Evolutionary conservation across 495 filamentous ascomycete genomes (phyloP).

Genomic region (Xylaria telfairii): DNA sequence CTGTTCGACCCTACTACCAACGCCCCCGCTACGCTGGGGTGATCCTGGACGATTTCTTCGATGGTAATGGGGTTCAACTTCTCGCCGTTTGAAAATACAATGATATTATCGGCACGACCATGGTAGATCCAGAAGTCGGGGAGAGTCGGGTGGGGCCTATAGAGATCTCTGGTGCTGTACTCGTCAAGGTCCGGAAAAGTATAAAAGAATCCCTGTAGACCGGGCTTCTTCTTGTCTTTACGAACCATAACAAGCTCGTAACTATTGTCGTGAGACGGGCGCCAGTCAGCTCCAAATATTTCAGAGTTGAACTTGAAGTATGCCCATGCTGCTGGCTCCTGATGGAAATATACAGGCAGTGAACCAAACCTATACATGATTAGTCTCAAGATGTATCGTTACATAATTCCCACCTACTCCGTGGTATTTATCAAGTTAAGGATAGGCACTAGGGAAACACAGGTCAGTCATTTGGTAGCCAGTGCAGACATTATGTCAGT

Average conservation of each 20-base stretch:
- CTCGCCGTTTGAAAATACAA: slow-evolving; percentile 18
- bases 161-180: slow-evolving; percentile 57
- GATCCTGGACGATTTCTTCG: slow-evolving; percentile 48
- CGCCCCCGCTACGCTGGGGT: slow-evolving; percentile 50
- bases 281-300: slow-evolving; percentile 44
- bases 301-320: slow-evolving; percentile 52
- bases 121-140: slow-evolving; percentile 52
- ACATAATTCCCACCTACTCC: slow-evolving; percentile 34
- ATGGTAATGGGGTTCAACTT: slow-evolving; percentile 49
- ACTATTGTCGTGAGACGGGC: slow-evolving; percentile 43
- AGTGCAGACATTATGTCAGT: no score
- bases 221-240: slow-evolving; percentile 4
- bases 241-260: slow-evolving; percentile 20
- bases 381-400: not conserved
- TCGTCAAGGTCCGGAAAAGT: slow-evolving; percentile 13
- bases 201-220: slow-evolving; percentile 7
- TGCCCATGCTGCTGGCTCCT: slow-evolving; percentile 46
- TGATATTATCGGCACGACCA: slow-evolving; percentile 48
- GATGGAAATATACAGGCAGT: slow-evolving; percentile 43
- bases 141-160: slow-evolving; percentile 52
- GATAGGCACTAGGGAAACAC: slow-evolving; percentile 25
- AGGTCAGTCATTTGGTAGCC: not conserved
- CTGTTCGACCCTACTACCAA: slow-evolving; percentile 12
- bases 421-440: slow-evolving; percentile 41
- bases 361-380: slow-evolving; percentile 37